Evolutionary conservation across 2,329 filamentous ascomycete species (phyloP), one percentile per base, ranked within the genome.

Genomic region (Xylariaceae sp.): DNA sequence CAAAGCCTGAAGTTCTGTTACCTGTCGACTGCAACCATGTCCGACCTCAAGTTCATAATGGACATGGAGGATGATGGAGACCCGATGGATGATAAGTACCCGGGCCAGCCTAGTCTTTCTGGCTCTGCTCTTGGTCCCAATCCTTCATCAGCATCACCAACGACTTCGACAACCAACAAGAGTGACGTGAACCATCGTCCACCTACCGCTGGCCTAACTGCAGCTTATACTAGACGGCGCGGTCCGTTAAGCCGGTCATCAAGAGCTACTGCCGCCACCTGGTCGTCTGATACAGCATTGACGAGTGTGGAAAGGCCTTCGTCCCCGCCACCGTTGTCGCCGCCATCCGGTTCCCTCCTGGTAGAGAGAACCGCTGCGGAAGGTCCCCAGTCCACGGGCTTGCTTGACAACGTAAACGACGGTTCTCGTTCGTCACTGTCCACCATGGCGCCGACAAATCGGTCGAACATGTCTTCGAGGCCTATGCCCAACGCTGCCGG

Each of bases 11-110:
- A 19, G 18, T 26, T 35, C 33, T 17, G 21, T n/a, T 33, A 16
- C 43, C 17, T 8, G 29, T 40, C 40, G 31, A 33, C 36, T 38
- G 37, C 37, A 48, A 40, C 42, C 35, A 49, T 77, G 73, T 66
- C 71, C 50, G 73, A 69, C 55, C 66, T 77, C 49, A 68, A 67
- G 53, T 71, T 71, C 53, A 77, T 77, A 57, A 75, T 77, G 68
- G 73, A 76, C 57, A 62, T 66, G 53, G 68, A 31, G 15, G 41
- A 71, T 52, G 70, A 74, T 51, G 70, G 71, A 51, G 61, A 66
- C 48, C 55, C 65, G 41, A 59, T 57, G 54, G 62, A 65, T 67
- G 71, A 68, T 67, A 72, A 61, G 46, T 47, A 49, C 62, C 60
- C 63, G 53, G 59, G 59, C 48, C 59, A 60, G 53, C 57, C 67